Percentiles rank a stretch among this genome's conserved stretches.
Conservation (phyloP, 176 grass and related monocot species). For the Musa schizocarpa region DNA sequence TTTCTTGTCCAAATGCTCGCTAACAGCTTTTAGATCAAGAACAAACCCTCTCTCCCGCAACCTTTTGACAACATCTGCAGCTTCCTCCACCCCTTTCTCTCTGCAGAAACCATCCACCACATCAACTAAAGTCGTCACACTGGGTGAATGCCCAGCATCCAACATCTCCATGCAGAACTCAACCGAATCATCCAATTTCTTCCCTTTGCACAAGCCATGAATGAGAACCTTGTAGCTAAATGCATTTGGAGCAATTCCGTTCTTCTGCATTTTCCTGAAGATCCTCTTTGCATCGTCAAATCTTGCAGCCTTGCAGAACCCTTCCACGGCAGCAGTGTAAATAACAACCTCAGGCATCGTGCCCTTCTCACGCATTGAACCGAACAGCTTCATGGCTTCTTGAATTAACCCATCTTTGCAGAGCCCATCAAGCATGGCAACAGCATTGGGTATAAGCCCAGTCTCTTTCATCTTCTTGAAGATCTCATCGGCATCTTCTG, state of each 20-base stretch:
- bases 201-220: constrained; percentile 18
- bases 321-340: constrained; percentile 85
- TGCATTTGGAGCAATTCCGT: constrained; percentile 9
- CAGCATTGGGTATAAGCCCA: constrained; percentile 75
- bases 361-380: constrained; percentile 83
- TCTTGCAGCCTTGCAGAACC: constrained; percentile 59
- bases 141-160: constrained; percentile 1
- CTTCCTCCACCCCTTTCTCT: constrained; percentile 44
- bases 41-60: constrained; percentile 66
- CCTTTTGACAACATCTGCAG: constrained; percentile 45
- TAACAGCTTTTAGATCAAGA: constrained; percentile 76
- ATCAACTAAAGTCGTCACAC: constrained; percentile 18
- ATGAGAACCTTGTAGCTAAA: constrained; percentile 10
- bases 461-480: constrained; percentile 91
- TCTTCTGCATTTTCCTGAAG: constrained; percentile 84
- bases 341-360: constrained; percentile 89
- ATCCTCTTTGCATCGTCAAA: constrained; percentile 69
- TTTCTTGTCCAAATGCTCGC: constrained; percentile 85
- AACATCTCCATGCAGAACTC: constrained; percentile 4
- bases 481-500: constrained; percentile 56
- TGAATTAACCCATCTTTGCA: constrained; percentile 89
- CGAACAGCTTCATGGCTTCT: constrained; percentile 92
- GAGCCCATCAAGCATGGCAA: constrained; percentile 80
- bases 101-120: constrained; percentile 58
- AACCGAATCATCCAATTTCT: not conserved